phyloP scores from a whole-genome alignment of 345 rosid genomes.

The Chamaenerion angustifolium region DNA sequence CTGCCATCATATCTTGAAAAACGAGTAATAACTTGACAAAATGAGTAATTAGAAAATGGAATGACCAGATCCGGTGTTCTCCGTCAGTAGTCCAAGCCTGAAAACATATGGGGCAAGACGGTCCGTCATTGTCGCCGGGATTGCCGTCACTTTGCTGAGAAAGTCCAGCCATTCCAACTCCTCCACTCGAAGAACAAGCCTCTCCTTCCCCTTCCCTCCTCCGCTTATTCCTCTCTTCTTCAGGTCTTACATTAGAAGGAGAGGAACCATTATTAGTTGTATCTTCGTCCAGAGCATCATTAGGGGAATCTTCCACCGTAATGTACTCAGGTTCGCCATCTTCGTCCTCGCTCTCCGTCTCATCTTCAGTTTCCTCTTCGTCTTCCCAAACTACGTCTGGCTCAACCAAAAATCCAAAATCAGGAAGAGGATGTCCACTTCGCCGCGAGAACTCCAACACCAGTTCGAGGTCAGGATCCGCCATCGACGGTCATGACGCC shows the following conservation, averaged over 20 bases:
- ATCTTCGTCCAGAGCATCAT: constrained; percentile 8
- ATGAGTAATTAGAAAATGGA: background rate
- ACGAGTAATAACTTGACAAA: background rate
- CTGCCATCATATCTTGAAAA: background rate
- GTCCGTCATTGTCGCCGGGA: constrained; percentile 43
- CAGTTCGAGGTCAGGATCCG: too few species aligned
- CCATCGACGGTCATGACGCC: too few species aligned
- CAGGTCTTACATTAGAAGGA: constrained; percentile 6
- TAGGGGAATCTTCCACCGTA: constrained; percentile 10
- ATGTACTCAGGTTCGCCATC: constrained; percentile 13
- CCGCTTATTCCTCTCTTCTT: constrained; percentile 22
- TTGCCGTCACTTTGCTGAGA: constrained; percentile 40
- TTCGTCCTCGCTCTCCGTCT: constrained; percentile 14
- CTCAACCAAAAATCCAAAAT: too few species aligned
- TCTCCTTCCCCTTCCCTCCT: constrained; percentile 15
- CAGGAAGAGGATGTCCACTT: background rate
- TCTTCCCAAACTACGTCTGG: constrained; percentile 5
- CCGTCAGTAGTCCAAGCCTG: constrained; percentile 61
- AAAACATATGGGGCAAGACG: constrained; percentile 69
- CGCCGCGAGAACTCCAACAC: background rate
- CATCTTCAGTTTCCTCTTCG: constrained; percentile 7
- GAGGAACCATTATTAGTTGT: constrained; percentile 12
- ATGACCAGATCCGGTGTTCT: constrained; percentile 64
- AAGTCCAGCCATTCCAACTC: constrained; percentile 3
- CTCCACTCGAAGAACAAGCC: constrained; percentile 2